phyloP scores from a whole-genome alignment of 2,329 filamentous ascomycete species.

The Alternaria gansuensis region DNA sequence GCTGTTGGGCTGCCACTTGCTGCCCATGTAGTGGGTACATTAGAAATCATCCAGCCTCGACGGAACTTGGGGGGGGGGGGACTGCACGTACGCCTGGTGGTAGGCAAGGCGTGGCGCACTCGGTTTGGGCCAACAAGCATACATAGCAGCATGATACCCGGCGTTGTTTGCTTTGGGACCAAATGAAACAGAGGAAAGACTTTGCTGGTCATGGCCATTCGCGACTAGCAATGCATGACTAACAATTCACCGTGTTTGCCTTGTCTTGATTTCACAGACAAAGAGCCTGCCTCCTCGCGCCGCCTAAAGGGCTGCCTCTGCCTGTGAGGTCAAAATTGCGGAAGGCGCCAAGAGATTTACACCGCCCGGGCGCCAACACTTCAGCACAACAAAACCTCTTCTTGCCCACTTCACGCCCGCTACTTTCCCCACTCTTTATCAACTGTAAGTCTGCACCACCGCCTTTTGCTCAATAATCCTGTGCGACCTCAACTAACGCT shows the following conservation, averaged over 20 bases:
- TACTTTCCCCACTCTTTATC: conserved; percentile 41
- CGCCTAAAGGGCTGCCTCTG: conserved; percentile 31
- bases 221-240: not conserved
- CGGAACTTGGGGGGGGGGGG: not conserved
- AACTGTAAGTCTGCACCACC: conserved; percentile 37
- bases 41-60: not conserved
- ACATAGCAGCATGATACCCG: conserved; percentile 46
- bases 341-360: conserved; percentile 34
- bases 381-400: conserved; percentile 49
- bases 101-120: conserved; percentile 41
- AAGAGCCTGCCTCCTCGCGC: conserved; percentile 19
- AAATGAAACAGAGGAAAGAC: not conserved
- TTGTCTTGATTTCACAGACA: conserved; percentile 28
- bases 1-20: conserved; percentile 86
- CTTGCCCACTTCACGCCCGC: conserved; percentile 42
- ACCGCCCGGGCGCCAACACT: conserved; percentile 42
- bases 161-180: conserved; percentile 32
- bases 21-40: conserved; percentile 69
- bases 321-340: conserved; percentile 32
- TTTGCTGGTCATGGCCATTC: not conserved
- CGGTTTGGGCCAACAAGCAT: conserved; percentile 46
- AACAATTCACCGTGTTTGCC: not conserved
- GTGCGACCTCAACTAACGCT: conserved; percentile 31
- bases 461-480: conserved; percentile 18
- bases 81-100: not conserved